Conservation (phyloP, 2,329 filamentous ascomycete genomes). For the Botryotinia narcissicola region DNA sequence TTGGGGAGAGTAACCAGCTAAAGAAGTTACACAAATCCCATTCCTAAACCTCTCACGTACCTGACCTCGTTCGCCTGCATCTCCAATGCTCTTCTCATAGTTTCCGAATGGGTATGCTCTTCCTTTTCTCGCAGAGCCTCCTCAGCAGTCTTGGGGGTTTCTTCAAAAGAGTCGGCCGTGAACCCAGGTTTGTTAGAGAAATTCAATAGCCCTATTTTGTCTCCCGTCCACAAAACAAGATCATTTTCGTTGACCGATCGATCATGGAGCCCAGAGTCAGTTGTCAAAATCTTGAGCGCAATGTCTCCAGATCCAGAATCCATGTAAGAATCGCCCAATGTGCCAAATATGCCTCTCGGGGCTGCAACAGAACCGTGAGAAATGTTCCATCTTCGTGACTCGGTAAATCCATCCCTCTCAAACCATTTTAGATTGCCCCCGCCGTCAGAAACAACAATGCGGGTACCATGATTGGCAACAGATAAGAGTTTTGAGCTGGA, state of each 20-base stretch:
- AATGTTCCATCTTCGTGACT: constrained; percentile 54
- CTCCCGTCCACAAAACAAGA: constrained; percentile 83
- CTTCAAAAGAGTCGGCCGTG: constrained; percentile 51
- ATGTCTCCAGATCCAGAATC: constrained; percentile 63
- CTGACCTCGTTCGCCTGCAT: constrained; percentile 66
- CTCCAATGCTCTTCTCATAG: constrained; percentile 72
- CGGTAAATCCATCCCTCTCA: constrained; percentile 74
- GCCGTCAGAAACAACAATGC: constrained; percentile 80
- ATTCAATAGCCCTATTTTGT: constrained; percentile 70
- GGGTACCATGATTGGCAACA: constrained; percentile 75
- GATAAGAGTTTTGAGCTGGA: constrained; percentile 78
- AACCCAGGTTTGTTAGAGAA: constrained; percentile 56
- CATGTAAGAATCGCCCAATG: constrained; percentile 41
- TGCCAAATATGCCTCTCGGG: constrained; percentile 51
- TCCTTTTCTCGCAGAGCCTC: constrained; percentile 52
- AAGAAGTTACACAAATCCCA: constrained; percentile 39
- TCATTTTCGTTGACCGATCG: constrained; percentile 57
- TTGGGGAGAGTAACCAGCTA: constrained; percentile 6
- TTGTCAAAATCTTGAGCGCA: constrained; percentile 70
- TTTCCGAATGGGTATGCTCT: constrained; percentile 61
- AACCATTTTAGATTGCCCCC: constrained; percentile 87
- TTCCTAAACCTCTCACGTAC: constrained; percentile 67
- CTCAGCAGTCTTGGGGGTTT: constrained; percentile 41
- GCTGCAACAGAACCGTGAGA: constrained; percentile 52
- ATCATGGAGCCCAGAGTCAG: constrained; percentile 42